Evolutionary conservation across 495 filamentous ascomycete species (phyloP).

Genomic region (Trichoderma parareesei): DNA sequence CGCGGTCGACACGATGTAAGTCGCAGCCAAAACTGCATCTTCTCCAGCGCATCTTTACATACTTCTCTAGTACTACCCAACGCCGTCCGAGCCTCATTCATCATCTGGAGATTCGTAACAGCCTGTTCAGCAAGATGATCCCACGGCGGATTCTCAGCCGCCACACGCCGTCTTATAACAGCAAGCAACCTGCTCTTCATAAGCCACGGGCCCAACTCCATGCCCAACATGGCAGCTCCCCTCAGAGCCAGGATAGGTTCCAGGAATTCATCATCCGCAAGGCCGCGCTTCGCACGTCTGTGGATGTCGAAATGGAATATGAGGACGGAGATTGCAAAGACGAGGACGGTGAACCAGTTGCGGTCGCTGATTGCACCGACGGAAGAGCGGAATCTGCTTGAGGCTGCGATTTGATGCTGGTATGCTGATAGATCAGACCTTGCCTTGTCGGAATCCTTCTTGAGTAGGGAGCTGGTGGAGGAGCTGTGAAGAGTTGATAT

Average conservation of each 20-base stretch:
- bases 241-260: conserved; percentile 17
- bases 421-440: background rate
- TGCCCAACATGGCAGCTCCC: conserved; percentile 15
- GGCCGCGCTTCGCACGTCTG: conserved; percentile 5
- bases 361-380: conserved; percentile 16
- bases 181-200: conserved; percentile 12
- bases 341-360: conserved; percentile 20
- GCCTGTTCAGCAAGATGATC: background rate
- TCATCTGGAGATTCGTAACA: background rate
- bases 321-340: conserved; percentile 21
- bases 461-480: background rate
- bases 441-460: background rate
- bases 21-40: conserved; percentile 15
- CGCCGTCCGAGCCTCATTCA: conserved; percentile 9
- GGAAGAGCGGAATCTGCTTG: conserved; percentile 15
- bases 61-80: background rate
- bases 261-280: conserved; percentile 15
- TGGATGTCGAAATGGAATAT: conserved; percentile 20
- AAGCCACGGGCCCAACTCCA: conserved; percentile 17
- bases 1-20: conserved; percentile 15
- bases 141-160: conserved; percentile 16
- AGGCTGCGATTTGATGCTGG: conserved; percentile 19
- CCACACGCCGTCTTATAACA: conserved; percentile 14
- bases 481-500: background rate
- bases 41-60: background rate